Base-by-base conservation (phyloP, 2,329 filamentous ascomycete genomes). In the Tolypocladium inflatum region DNA sequence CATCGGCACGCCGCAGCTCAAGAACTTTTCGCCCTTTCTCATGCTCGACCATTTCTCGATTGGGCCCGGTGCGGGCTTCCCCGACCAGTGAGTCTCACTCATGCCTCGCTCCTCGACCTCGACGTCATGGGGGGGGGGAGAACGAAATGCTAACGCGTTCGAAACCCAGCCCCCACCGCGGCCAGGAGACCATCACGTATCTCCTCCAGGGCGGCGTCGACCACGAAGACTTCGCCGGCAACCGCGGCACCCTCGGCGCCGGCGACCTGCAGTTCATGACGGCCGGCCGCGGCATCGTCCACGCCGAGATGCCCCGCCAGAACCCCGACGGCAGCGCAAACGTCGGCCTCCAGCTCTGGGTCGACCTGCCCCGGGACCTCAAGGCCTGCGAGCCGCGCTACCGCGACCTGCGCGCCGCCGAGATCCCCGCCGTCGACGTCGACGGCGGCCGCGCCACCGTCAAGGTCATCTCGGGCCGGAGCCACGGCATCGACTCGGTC, bases 221-320 rank as follows among this genome's bases (percentile, higher is more conserved):
- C 74, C 91, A 96, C 69, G 91, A 96, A 75, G 91, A 96, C 72
- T 96, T 96, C 65, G 87, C 90, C 2, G 91, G 91, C 15, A 87
- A 94, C 76, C 81, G 81, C 55, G 94, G 93, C 59, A 94, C 89
- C 4, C 90, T 97, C 64, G 81, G 87, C 60, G 75, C 88, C 0
- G 93, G 93, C n/a, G 93, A 97, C 70, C 76, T 97, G 54, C 93
- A 97, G 71, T 97, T 97, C 80, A 97, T 97, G 94, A 97, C 93
- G 0, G 93, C 93, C 1, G 93, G 93, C 4, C 79, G 82, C 23
- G 93, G 93, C 48, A 95, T 97, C 66, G 89, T 97, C 73, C 94
- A 97, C 73, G 90, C 92, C 42, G 93, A 97, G 75, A 97, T 97
- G 91, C 93, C 93, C 11, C 82, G 84, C 57, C 84, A 89, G 68